Base-by-base conservation (phyloP, 352 stramenopile genomes). In the Pythium aristosporum region DNA sequence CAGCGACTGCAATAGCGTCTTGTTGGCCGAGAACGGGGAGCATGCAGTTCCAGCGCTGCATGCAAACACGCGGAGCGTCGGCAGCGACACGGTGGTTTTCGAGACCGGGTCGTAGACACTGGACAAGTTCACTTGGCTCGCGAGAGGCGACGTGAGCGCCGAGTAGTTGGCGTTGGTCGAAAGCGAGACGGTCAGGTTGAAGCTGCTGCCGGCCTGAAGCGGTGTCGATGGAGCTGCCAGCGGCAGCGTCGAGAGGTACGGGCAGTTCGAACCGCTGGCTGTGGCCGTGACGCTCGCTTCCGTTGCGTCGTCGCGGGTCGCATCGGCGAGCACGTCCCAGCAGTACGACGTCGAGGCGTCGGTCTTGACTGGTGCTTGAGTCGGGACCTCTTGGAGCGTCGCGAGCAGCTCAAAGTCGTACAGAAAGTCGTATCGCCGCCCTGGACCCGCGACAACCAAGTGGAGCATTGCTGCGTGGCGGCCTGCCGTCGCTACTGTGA, bases 351-450 rank as follows among this genome's bases (percentile, higher is more conserved):
- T 56, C 4, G 39, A 67, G 39, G 46, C 63, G 53, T 79, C 61
- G 30, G 65, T 46, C n/a, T 25, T 61, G 34, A 76, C 85, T 8
- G 54, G 63, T 39, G 69, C 64, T 8, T 37, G 65, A 25, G 71
- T 55, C 21, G 77, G 43, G n/a, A 68, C 25, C 16, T 81, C 55
- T 1, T 63, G 15, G 28, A 42, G 18, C 30, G 70, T 80, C 20
- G 76, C 75, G 25, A 86, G 68, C 8, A 87, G 53, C 25, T 78
- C 61, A 34, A 89, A 86, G 64, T 83, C 83, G 56, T 71, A 80
- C 47, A 75, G 65, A 51, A 78, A 76, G 51, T 90, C 81, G 41
- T 82, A 87, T 50, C 81, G 64, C 20, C 71, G 74, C 21, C 71
- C 65, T 12, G 62, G 36, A 0, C 71, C 74, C 8, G 69, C 70